These are phyloP conservation scores for Maudiozyma bulderi DNA, from an alignment of 805 yeast genomes.

Conservation along the genomic window DNA sequence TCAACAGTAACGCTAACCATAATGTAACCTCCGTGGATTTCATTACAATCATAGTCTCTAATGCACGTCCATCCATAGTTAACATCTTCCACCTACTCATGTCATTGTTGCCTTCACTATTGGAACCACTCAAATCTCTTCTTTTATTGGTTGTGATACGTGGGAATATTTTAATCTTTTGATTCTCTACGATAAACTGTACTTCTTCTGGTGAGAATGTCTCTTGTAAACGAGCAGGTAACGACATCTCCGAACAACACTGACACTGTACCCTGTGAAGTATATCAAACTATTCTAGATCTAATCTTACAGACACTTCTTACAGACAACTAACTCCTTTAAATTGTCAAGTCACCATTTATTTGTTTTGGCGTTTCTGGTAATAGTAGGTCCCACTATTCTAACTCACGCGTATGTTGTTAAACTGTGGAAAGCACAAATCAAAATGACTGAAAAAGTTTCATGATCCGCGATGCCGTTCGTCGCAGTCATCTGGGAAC, in stretches of 20 bases:
- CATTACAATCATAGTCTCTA: slow-evolving; percentile 42
- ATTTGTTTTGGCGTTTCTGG: too few species aligned
- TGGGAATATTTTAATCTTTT: slow-evolving; percentile 64
- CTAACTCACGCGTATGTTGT: too few species aligned
- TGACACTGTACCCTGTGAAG: too few species aligned
- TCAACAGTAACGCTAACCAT: slow-evolving; percentile 80
- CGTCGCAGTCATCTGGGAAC: too few species aligned
- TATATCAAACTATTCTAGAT: too few species aligned
- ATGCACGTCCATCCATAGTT: slow-evolving; percentile 30
- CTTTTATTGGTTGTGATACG: slow-evolving; percentile 33
- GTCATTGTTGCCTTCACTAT: slow-evolving; percentile 1
- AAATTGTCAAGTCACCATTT: too few species aligned
- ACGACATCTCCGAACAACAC: slow-evolving; percentile 39
- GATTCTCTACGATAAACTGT: slow-evolving; percentile 79
- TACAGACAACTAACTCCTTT: too few species aligned
- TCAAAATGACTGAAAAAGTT: too few species aligned
- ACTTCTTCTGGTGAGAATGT: slow-evolving; percentile 69
- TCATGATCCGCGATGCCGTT: too few species aligned
- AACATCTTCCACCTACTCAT: slow-evolving; percentile 20
- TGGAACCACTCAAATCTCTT: slow-evolving; percentile 3
- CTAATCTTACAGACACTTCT: too few species aligned
- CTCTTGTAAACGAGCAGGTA: slow-evolving; percentile 44
- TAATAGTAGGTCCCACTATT: too few species aligned
- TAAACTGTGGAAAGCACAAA: too few species aligned
- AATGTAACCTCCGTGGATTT: slow-evolving; percentile 63